Evolutionary conservation across 2,329 filamentous ascomycete genomes (phyloP).

Genomic region (Fusarium liriodendri): DNA sequence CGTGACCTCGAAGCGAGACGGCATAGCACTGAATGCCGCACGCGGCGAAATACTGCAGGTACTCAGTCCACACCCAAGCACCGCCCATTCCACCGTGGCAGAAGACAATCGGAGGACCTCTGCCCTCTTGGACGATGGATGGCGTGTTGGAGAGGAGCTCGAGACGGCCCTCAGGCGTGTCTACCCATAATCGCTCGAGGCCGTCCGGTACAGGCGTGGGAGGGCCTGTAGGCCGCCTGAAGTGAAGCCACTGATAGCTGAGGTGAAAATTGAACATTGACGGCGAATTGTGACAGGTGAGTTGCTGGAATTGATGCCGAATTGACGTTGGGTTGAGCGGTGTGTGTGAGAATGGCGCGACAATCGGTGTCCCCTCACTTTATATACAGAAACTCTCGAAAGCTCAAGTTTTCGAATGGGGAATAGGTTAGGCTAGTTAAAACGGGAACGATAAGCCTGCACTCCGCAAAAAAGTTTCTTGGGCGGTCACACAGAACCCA

Average conservation of each 20-base stretch:
- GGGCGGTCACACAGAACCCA: conserved; percentile 9
- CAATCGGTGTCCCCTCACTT: conserved; percentile 6
- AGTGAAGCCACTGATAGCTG: conserved; percentile 43
- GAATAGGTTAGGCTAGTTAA: neutral
- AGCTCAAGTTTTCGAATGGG: neutral
- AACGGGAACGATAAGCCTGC: neutral
- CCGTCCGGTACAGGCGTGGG: conserved; percentile 47
- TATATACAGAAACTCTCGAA: conserved; percentile 6
- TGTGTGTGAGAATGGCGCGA: neutral
- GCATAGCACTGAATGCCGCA: conserved; percentile 62
- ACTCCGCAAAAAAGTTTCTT: neutral
- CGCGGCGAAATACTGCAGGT: conserved; percentile 60
- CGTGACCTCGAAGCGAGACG: conserved; percentile 64
- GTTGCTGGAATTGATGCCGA: neutral
- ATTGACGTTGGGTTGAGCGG: neutral
- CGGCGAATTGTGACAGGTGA: neutral
- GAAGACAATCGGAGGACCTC: conserved; percentile 58
- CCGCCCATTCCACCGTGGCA: conserved; percentile 66
- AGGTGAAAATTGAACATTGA: conserved; percentile 43
- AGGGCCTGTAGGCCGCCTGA: conserved; percentile 37
- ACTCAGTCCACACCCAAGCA: conserved; percentile 64
- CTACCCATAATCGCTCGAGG: conserved; percentile 57
- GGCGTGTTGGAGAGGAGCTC: conserved; percentile 60
- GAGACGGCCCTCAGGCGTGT: conserved; percentile 57
- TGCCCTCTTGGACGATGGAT: conserved; percentile 7